Evolutionary conservation across 2,329 filamentous ascomycete species (phyloP), one percentile per base, ranked within the genome.

Genomic region (Plenodomus tracheiphilus): DNA sequence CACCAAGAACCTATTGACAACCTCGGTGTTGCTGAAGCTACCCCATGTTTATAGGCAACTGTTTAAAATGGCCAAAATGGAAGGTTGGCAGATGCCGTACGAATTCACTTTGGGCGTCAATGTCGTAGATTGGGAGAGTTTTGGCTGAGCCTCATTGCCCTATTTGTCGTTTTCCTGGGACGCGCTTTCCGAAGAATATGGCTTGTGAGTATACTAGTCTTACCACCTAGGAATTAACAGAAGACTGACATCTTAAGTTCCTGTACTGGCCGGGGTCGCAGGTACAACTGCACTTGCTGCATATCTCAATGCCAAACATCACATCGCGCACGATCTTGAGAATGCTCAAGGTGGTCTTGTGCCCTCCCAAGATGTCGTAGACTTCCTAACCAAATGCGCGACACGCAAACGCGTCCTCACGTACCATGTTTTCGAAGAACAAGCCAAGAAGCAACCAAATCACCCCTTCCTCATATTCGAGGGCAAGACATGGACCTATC

Each of bases 261-360:
- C 67, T 25, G 49, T 66, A 13, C 39, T 67, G 25, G 64, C 65
- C 2, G 61, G 64, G 35, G 63, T 58, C 9, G 60, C 65, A 9
- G 65, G 59, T 13, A 59, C 62, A 22, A 51, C 65, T 32, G 66
- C 65, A 20, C 30, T 69, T 10, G 61, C 64, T 11, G 69, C 69
- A 21, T 73, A 73, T 51, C 48, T 72, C 15, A 71, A 73, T 43
- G 69, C 70, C 9, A 71, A 71, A 55, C 61, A 60, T 50, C 69
- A 71, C 34, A 62, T 71, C 25, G 43, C 39, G 16, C 39, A 68
- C 45, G 68, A 71, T 40, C 40, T 70, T 6, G 54, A 47, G n/a
- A 49, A 52, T 20, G 56, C 46, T 7, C 41, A 56, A 1, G 58
- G 57, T 18, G 61, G 56, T 11, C 40, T 65, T 2, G 18, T 55